Conservation (phyloP, 176 grass and related monocot genomes). For the Carex parvula region DNA sequence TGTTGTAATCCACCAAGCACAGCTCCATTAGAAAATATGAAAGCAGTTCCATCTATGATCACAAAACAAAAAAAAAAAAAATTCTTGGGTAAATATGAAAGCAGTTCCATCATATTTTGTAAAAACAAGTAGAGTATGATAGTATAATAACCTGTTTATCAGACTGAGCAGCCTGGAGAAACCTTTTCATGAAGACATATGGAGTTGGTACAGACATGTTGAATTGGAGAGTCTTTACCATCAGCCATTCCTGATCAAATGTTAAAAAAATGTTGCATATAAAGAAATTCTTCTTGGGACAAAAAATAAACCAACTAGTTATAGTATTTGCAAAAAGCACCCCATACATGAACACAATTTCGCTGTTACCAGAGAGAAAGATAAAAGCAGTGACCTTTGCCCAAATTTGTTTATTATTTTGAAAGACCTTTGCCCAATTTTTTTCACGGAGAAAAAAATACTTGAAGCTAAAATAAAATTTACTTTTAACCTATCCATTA, state of each 20-base stretch:
- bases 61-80: background rate
- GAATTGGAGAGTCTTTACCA: slow-evolving; percentile 63
- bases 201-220: slow-evolving; percentile 86
- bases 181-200: slow-evolving; percentile 86
- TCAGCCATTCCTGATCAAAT: slow-evolving; percentile 64
- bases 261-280: background rate
- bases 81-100: slow-evolving; percentile 5
- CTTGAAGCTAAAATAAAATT: too few species aligned
- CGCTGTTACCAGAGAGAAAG: too few species aligned
- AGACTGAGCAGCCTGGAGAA: slow-evolving; percentile 79
- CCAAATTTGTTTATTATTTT: background rate
- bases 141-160: slow-evolving; percentile 52
- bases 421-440: background rate
- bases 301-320: background rate
- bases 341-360: background rate
- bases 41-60: slow-evolving; percentile 56
- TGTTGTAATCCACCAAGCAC: slow-evolving; percentile 68
- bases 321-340: background rate
- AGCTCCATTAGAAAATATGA: slow-evolving; percentile 91
- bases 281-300: background rate
- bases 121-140: slow-evolving; percentile 1
- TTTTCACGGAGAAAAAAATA: background rate
- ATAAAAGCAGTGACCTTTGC: background rate
- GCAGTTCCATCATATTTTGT: slow-evolving; percentile 1
- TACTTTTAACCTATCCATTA: too few species aligned